Evolutionary conservation across 2,329 filamentous ascomycete genomes (phyloP).

Genomic region (Penicillium janthinellum): DNA sequence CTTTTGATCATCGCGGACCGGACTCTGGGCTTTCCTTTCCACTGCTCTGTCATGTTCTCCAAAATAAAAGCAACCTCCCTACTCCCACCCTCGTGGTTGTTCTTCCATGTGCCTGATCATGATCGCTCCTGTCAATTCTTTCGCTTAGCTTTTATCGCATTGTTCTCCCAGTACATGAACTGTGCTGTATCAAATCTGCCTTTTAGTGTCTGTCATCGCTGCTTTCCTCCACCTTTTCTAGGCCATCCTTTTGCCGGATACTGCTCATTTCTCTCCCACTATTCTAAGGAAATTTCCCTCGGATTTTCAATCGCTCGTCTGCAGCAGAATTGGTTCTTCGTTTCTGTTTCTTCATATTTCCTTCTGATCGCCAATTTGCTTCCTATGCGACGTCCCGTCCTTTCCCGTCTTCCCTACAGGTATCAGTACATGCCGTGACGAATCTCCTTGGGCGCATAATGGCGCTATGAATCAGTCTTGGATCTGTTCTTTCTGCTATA

Average conservation of each 20-base stretch:
- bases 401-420: conserved; percentile 9
- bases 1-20: conserved; percentile 35
- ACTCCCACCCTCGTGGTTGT: conserved; percentile 27
- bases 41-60: conserved; percentile 35
- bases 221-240: conserved; percentile 15
- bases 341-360: not conserved
- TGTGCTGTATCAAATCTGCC: conserved; percentile 25
- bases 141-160: conserved; percentile 24
- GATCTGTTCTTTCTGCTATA: conserved; percentile 15
- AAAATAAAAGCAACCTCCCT: conserved; percentile 39
- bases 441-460: conserved; percentile 18
- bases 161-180: conserved; percentile 19
- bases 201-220: conserved; percentile 13
- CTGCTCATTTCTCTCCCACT: conserved; percentile 17
- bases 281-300: conserved; percentile 15
- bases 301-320: not conserved
- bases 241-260: conserved; percentile 27
- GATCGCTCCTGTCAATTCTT: conserved; percentile 21
- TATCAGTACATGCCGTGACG: conserved; percentile 30
- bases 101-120: conserved; percentile 24
- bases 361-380: conserved; percentile 19
- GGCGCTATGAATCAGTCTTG: conserved; percentile 9
- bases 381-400: conserved; percentile 9
- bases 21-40: conserved; percentile 31
- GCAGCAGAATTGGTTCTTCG: conserved; percentile 4